Evolutionary conservation across 148 eudicot species (phyloP).

Genomic region (Chenopodium album): DNA sequence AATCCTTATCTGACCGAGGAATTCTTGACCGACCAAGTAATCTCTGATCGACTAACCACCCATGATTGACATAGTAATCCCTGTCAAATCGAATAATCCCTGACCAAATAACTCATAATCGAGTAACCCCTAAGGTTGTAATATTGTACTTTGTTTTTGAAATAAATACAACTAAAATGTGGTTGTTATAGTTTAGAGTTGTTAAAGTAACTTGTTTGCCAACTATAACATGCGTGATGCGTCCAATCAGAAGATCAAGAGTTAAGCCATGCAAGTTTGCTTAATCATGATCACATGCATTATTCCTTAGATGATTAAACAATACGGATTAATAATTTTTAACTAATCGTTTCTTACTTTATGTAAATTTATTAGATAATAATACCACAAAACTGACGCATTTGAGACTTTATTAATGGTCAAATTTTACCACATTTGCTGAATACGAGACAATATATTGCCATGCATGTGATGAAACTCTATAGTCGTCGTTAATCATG

Average conservation of each 20-base stretch:
- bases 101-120: too few relatives aligned
- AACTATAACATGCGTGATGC: conserved; percentile 20
- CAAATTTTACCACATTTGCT: too few relatives aligned
- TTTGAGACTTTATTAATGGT: not conserved
- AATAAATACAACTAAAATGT: not conserved
- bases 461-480: not conserved
- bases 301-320: conserved; percentile 21
- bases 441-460: not conserved
- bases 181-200: conserved; percentile 23
- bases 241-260: conserved; percentile 18
- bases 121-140: too few relatives aligned
- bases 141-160: too few relatives aligned
- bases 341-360: not conserved
- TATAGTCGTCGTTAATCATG: not conserved
- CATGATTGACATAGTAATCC: too few relatives aligned
- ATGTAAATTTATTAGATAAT: not conserved
- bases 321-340: not conserved
- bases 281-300: conserved; percentile 23
- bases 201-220: conserved; percentile 28
- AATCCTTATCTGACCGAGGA: too few relatives aligned
- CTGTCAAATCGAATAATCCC: too few relatives aligned
- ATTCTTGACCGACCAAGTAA: too few relatives aligned
- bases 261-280: conserved; percentile 26
- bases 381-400: not conserved
- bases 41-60: too few relatives aligned